Conservation (phyloP, 23 red algal species). For the Gracilaria caudata region DNA sequence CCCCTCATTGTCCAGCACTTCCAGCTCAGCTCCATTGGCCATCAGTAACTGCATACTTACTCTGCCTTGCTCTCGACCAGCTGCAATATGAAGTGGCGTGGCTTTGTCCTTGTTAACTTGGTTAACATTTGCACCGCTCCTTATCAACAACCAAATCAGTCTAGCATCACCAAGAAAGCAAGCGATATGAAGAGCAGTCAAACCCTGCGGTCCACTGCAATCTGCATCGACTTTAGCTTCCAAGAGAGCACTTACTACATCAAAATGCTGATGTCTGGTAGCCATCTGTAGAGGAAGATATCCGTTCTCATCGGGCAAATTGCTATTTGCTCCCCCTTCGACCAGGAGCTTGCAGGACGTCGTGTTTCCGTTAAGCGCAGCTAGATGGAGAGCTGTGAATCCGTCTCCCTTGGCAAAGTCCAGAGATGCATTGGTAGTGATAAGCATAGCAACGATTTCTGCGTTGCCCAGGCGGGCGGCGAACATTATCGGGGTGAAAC, state of each 20-base stretch:
- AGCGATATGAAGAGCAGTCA: conserved; percentile 46
- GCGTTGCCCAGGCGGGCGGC: conserved; percentile 42
- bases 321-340: conserved; percentile 12
- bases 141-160: conserved; percentile 45
- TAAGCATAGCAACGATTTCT: conserved; percentile 19
- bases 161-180: conserved; percentile 61
- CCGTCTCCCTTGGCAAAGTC: conserved; percentile 37
- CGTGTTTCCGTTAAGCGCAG: conserved; percentile 53
- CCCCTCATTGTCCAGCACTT: conserved; percentile 44
- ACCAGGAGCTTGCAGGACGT: conserved; percentile 29
- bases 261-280: conserved; percentile 53
- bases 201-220: conserved; percentile 30
- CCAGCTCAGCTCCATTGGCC: conserved; percentile 45
- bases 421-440: neutral
- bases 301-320: conserved; percentile 31
- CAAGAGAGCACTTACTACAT: conserved; percentile 32
- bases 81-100: conserved; percentile 51
- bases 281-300: conserved; percentile 51
- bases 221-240: conserved; percentile 46
- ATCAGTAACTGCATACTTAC: conserved; percentile 60
- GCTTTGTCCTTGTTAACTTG: conserved; percentile 45
- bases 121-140: conserved; percentile 39
- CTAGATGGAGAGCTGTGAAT: conserved; percentile 52
- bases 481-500: conserved; percentile 54
- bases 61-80: conserved; percentile 56